Percentiles rank a stretch among this genome's conserved stretches.
phyloP scores from a whole-genome alignment of 1,139 yeast genomes.

The Saccharomyces hybrid region DNA sequence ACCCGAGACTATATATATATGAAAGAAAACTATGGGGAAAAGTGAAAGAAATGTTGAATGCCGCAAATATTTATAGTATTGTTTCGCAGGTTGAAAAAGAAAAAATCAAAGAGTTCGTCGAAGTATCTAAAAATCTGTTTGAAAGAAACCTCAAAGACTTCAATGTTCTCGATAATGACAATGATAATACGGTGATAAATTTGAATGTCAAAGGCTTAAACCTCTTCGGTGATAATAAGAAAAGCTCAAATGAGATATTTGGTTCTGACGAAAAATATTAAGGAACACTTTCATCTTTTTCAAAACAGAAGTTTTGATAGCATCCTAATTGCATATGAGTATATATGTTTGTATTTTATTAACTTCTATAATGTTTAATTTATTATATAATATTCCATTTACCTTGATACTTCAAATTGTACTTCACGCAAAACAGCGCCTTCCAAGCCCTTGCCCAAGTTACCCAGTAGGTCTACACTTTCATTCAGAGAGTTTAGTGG shows the following conservation, averaged over 20 bases:
- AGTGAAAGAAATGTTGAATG: neutral
- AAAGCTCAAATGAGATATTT: neutral
- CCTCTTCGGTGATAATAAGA: neutral
- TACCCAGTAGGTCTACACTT: constrained; percentile 48
- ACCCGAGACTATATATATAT: constrained; percentile 19
- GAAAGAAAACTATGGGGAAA: constrained; percentile 20
- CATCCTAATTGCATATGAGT: neutral
- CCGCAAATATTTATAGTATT: neutral
- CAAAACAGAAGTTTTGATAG: neutral
- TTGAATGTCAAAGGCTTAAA: neutral
- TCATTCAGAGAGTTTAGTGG: constrained; percentile 35
- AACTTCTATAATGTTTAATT: neutral
- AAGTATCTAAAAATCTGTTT: neutral
- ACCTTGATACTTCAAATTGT: constrained; percentile 1
- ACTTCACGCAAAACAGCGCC: constrained; percentile 56
- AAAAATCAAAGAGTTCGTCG: neutral
- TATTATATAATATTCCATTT: neutral
- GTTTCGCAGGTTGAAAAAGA: neutral
- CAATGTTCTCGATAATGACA: neutral
- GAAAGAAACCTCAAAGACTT: neutral
- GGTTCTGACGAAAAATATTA: neutral
- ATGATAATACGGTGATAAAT: neutral
- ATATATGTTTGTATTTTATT: neutral
- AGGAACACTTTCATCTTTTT: neutral
- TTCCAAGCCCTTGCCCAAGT: constrained; percentile 53